These are phyloP conservation scores for Plasmodiophora brassicae DNA, from an alignment of 208 protist species.

Conservation along the genomic window DNA sequence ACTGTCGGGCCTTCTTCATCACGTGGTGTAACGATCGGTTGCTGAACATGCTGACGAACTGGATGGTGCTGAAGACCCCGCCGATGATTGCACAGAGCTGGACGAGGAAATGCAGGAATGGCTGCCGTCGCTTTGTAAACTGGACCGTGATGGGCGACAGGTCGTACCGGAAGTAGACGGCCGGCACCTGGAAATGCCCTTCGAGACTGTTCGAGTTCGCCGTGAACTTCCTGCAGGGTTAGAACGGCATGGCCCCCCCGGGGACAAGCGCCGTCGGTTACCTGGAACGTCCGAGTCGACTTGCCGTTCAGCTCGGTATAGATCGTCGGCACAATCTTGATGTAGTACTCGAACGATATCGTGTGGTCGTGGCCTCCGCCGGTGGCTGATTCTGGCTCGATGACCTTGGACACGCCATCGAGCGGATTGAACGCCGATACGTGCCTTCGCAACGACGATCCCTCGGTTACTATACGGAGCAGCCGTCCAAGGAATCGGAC, in stretches of 20 bases:
- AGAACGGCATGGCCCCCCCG: no score
- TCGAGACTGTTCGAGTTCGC: constrained; percentile 15
- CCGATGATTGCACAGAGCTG: constrained; percentile 37
- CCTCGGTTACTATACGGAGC: no score
- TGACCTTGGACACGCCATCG: background rate
- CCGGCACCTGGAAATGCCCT: constrained; percentile 24
- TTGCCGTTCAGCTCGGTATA: background rate
- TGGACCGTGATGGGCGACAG: constrained; percentile 27
- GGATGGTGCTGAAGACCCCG: constrained; percentile 2
- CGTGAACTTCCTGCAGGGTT: no score
- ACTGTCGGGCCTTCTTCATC: constrained; percentile 27
- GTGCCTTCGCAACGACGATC: no score
- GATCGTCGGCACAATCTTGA: constrained; percentile 1
- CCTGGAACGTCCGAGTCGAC: background rate
- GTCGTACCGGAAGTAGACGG: constrained; percentile 30
- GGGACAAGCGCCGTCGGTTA: no score
- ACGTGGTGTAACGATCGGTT: constrained; percentile 7
- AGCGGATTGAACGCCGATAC: background rate
- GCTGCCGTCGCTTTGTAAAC: background rate
- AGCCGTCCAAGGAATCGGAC: no score
- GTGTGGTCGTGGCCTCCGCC: background rate
- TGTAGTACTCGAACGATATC: constrained; percentile 12
- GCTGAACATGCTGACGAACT: constrained; percentile 14
- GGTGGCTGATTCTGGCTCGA: background rate
- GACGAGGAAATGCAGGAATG: constrained; percentile 32